Evolutionary conservation across 2,329 filamentous ascomycete species (phyloP), one percentile per base, ranked within the genome.

Genomic region (Fulvia fulva): DNA sequence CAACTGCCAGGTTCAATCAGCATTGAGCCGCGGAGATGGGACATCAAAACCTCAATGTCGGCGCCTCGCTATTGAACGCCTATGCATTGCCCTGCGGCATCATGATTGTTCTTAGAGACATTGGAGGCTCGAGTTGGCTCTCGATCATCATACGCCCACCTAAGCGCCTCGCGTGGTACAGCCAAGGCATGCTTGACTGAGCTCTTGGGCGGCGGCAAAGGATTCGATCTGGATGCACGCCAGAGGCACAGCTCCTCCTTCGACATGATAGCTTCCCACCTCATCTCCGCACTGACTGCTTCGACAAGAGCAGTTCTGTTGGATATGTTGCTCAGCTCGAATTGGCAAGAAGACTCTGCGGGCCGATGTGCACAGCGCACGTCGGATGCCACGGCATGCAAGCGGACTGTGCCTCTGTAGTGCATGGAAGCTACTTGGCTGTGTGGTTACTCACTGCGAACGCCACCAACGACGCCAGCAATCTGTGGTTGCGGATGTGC

Each of bases 201-300:
- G 53, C 30, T 47, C 46, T 55, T 22, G 43, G 28, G 28, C 49
- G 47, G 55, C 55, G 55, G 55, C 41, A 51, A 52, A 52, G 47
- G 44, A 56, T 30, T 45, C 41, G 46, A 56, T 44, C 11, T 11
- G 21, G 30, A 52, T 46, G 55, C 55, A 28, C 25, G 52, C n/a
- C 26, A 16, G 41, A 44, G 52, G 52, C 52, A 54, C 37, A 54
- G 52, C 41, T 30, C 19, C 19, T 8, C 19, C 34, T 41, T 16
- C 5, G 14, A 41, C 3, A 19, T n/a, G 37, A 41, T n/a, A n/a
- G 37, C 16, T 16, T 7, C 7, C 14, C 19, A 7, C 37, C 37
- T 41, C 37, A 41, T 41, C 16, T 41, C 37, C 37, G 16, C 14
- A n/a, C 37, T n/a, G 37, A 41, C 28, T 41, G 37, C 37, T n/a